A percentile compares a stretch with the other conserved stretches of the same genome.
These are phyloP conservation scores for Rhodotorula sp. DNA, from an alignment of 1,284 basidiomycete genomes.

Conservation along the genomic window DNA sequence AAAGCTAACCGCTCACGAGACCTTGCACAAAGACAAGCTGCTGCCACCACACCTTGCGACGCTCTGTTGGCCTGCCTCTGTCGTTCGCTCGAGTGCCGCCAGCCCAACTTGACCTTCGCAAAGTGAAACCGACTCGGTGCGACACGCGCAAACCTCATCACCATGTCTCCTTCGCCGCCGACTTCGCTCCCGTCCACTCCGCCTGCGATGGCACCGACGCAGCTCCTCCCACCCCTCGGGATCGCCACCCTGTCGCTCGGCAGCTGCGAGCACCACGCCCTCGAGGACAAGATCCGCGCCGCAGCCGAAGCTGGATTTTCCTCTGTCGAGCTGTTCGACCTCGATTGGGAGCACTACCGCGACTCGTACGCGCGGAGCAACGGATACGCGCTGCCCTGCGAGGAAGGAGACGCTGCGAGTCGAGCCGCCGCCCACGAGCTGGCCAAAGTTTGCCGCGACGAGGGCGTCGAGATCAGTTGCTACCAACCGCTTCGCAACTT, in stretches of 20 bases:
- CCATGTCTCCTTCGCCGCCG: neutral
- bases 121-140: too few relatives aligned
- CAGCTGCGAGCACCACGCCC: conserved; percentile 42
- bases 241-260: conserved; percentile 42
- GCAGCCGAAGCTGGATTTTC: conserved; percentile 46
- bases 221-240: neutral
- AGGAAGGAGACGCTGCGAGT: conserved; percentile 32
- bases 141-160: neutral
- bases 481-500: conserved; percentile 51
- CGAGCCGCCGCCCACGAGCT: conserved; percentile 46
- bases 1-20: too few relatives aligned
- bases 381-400: conserved; percentile 18
- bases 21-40: too few relatives aligned
- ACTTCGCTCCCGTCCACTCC: conserved; percentile 4
- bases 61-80: too few relatives aligned
- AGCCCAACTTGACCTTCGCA: too few relatives aligned
- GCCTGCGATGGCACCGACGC: neutral
- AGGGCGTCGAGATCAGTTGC: conserved; percentile 47
- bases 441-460: conserved; percentile 37
- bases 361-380: conserved; percentile 31
- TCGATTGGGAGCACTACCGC: conserved; percentile 47
- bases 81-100: too few relatives aligned
- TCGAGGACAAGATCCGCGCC: conserved; percentile 46
- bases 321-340: conserved; percentile 49
- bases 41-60: too few relatives aligned